Base-by-base conservation (phyloP, 345 rosid genomes). In the Citrus inodora region DNA sequence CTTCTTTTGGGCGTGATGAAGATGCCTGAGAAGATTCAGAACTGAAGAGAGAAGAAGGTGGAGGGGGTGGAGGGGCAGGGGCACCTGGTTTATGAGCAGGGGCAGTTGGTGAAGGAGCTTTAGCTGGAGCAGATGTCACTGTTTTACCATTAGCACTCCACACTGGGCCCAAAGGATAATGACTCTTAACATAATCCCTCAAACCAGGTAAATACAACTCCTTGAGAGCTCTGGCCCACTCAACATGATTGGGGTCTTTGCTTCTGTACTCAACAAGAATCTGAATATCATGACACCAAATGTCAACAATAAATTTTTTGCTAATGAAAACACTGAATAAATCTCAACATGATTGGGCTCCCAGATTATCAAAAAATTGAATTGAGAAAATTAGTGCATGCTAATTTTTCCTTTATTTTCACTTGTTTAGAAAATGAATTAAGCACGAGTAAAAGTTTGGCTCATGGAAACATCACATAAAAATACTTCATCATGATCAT, bases 141-240 rank as follows among this genome's bases (percentile, higher is more conserved):
- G 80, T 67, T 79, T 82, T 92, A 25, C 89, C 97, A 42, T 91
- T 76, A 68, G 91, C 81, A 87, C 85, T 89, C 98, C 99, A 97
- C 24, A 90, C 92, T 59, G 98, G 99, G 67, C 99, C 99, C 83
- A 97, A 81, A 77, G 99, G 92, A 77, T 90, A 90, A 80, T 89
- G 87, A 80, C 85, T 86, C 88, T 97, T 97, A 30, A 97, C 98
- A 86, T 90, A 97, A 67, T 91, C 95, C 82, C 92, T 90, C 84
- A 97, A 85, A 81, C 98, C 98, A 55, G 95, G 94, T 75, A 97
- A 76, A 82, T 94, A 97, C 17, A 97, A 90, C 79, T 97, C 98
- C 89, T 94, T 94, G 81, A 94, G n/a, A 65, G 97, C 95, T 86
- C 91, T 94, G 75, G 98, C 98, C 99, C 99, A 97, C 75, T 94